These are phyloP conservation scores for Citrus reticulata DNA, from an alignment of 345 rosid species.

Conservation along the genomic window DNA sequence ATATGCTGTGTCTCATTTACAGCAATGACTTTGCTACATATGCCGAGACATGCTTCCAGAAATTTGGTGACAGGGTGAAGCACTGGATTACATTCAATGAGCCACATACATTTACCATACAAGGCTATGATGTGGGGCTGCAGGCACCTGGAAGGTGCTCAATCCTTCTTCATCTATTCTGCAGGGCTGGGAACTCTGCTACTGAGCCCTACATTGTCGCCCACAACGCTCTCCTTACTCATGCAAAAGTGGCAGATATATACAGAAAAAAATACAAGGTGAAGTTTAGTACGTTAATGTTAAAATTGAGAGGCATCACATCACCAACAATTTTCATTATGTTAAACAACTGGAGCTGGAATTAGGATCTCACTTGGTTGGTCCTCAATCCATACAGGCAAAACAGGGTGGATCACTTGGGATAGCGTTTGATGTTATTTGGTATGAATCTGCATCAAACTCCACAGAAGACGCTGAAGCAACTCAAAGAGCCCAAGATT, in stretches of 20 bases:
- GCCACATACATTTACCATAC: constrained; percentile 78
- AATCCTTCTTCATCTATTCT: constrained; percentile 54
- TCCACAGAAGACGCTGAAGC: constrained; percentile 64
- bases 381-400: constrained; percentile 32
- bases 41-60: constrained; percentile 81
- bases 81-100: constrained; percentile 95
- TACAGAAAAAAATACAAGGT: constrained; percentile 81
- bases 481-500: constrained; percentile 91
- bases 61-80: constrained; percentile 89
- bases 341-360: not conserved
- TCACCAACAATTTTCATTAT: not conserved
- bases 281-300: not conserved
- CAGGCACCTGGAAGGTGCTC: constrained; percentile 91
- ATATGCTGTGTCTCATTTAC: constrained; percentile 2
- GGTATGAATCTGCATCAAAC: constrained; percentile 70
- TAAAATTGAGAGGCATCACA: no score
- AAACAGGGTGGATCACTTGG: constrained; percentile 78
- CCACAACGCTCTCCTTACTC: constrained; percentile 73
- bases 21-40: constrained; percentile 77
- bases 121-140: constrained; percentile 87
- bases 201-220: constrained; percentile 91
- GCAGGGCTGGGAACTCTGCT: constrained; percentile 78
- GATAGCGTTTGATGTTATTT: constrained; percentile 68
- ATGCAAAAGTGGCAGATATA: constrained; percentile 56
- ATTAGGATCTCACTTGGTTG: not conserved